phyloP scores from a whole-genome alignment of 148 eudicot species.

The Silene uniflora region DNA sequence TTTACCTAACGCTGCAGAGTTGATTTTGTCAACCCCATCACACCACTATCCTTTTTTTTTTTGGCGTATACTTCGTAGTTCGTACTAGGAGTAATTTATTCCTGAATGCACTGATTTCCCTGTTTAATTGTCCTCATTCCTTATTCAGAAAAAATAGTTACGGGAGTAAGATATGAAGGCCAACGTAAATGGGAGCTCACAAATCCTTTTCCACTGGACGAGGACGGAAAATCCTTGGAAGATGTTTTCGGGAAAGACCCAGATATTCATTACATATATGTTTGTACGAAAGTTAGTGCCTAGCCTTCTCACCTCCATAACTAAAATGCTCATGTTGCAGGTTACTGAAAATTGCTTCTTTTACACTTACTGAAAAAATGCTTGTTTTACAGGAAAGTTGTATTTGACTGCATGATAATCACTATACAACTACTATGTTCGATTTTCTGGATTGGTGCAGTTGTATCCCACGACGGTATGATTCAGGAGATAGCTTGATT shows the following conservation, averaged over 20 bases:
- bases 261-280: conserved; percentile 79
- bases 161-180: conserved; percentile 34
- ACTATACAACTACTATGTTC: background rate
- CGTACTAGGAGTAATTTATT: no score
- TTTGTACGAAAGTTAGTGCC: conserved; percentile 62
- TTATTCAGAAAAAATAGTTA: conserved; percentile 45
- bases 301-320: background rate
- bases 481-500: no score
- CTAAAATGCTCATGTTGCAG: background rate
- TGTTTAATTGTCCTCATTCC: background rate
- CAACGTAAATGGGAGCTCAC: conserved; percentile 56
- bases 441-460: background rate
- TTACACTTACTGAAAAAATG: no score
- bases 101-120: background rate
- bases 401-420: background rate
- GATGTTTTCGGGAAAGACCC: conserved; percentile 43
- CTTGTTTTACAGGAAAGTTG: background rate
- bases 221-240: conserved; percentile 43
- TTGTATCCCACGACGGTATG: no score
- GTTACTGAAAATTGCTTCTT: background rate
- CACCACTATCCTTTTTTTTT: no score
- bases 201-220: conserved; percentile 54
- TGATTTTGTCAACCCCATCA: no score
- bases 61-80: no score
- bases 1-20: no score